A percentile compares a stretch with the other conserved stretches of the same genome.
Evolutionary conservation across 768 basidiomycete species (phyloP).

Genomic region (Termitomyces sp.): DNA sequence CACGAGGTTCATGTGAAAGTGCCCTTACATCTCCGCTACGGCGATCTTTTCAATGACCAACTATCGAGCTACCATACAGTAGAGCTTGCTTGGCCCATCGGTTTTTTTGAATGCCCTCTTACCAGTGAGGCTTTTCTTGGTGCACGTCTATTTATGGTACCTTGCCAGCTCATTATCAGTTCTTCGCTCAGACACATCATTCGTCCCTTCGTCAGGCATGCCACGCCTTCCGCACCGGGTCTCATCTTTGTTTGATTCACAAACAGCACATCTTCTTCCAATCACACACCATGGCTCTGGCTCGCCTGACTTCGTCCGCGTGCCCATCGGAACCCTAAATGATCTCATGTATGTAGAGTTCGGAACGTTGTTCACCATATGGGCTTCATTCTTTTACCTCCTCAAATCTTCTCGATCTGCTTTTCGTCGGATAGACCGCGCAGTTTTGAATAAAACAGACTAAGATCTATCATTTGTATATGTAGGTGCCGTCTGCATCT

Average conservation of each 20-base stretch:
- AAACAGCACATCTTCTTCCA: conserved; percentile 15
- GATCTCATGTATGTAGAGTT: conserved; percentile 38
- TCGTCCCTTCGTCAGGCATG: neutral
- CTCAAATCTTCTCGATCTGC: conserved; percentile 22
- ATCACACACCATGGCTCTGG: conserved; percentile 13
- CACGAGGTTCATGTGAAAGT: conserved; percentile 27
- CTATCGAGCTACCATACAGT: conserved; percentile 20
- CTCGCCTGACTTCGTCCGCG: conserved; percentile 18
- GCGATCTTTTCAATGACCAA: conserved; percentile 18
- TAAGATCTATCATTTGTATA: neutral
- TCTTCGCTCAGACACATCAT: conserved; percentile 1
- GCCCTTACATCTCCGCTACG: conserved; percentile 46
- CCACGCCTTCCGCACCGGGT: conserved; percentile 12
- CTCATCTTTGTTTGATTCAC: conserved; percentile 13
- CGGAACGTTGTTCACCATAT: conserved; percentile 32
- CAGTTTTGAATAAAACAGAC: neutral
- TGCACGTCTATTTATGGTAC: neutral
- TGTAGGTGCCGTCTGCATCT: no score
- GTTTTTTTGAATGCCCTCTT: conserved; percentile 33
- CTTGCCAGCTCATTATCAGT: neutral
- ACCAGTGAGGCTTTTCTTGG: conserved; percentile 17
- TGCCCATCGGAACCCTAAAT: conserved; percentile 31
- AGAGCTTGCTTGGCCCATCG: conserved; percentile 30
- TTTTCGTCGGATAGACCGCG: conserved; percentile 5
- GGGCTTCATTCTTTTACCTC: conserved; percentile 35